A percentile compares a stretch with the other conserved stretches of the same genome.
These are phyloP conservation scores for Umbilicaria muhlenbergii DNA, from an alignment of 495 filamentous ascomycete species.

Conservation along the genomic window DNA sequence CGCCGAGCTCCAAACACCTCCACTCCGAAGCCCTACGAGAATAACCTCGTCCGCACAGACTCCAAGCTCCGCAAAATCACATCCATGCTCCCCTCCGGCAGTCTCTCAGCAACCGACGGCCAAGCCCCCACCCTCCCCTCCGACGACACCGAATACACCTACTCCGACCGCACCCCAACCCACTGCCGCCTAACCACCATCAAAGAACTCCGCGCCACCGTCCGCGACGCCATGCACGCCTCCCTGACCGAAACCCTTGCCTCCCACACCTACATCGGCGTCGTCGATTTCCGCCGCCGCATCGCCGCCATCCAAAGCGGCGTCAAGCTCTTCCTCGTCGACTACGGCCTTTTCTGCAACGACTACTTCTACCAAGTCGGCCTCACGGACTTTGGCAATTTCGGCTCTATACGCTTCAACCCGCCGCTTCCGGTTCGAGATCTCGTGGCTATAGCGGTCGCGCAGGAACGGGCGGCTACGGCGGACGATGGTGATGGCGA, in stretches of 20 bases:
- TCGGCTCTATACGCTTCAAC: conserved; percentile 67
- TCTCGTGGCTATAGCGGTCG: conserved; percentile 57
- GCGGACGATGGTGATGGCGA: conserved; percentile 15
- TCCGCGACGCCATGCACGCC: conserved; percentile 77
- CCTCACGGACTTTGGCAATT: conserved; percentile 92
- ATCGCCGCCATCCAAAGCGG: conserved; percentile 87
- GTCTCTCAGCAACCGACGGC: conserved; percentile 7
- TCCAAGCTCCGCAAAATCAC: conserved; percentile 88
- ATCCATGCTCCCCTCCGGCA: conserved; percentile 59
- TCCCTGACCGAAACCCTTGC: conserved; percentile 80
- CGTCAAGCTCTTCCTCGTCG: conserved; percentile 82
- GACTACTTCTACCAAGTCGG: conserved; percentile 98
- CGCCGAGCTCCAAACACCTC: conserved; percentile 19
- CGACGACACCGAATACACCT: conserved; percentile 41
- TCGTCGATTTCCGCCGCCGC: conserved; percentile 76
- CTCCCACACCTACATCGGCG: conserved; percentile 82
- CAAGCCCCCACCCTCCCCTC: conserved; percentile 8
- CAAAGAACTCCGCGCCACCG: conserved; percentile 62
- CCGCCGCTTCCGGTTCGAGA: conserved; percentile 57
- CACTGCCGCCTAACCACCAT: conserved; percentile 63
- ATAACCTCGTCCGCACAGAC: conserved; percentile 83
- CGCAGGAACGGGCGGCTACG: conserved; percentile 35
- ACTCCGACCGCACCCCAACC: conserved; percentile 48
- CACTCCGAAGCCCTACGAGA: conserved; percentile 58
- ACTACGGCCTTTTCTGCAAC: conserved; percentile 76